Base-by-base conservation (phyloP, 495 filamentous ascomycete species). In the Tuber calosporum region DNA sequence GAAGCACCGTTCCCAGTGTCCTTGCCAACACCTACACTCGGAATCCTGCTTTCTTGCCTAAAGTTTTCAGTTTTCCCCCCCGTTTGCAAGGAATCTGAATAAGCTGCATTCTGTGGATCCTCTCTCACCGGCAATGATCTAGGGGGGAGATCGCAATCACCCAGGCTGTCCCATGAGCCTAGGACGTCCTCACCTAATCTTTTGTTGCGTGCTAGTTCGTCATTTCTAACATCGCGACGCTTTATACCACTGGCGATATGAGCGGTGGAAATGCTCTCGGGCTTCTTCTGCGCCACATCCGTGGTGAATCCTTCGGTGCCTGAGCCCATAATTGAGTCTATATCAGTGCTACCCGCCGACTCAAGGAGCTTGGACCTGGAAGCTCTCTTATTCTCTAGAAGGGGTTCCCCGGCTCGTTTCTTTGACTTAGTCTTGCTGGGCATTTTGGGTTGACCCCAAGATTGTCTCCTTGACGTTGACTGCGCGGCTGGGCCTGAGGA, bases 401-500 rank as follows among this genome's bases (percentile, higher is more conserved):
- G 26, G 13, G 11, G n/a, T 62, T 62, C 30, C 6, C 53, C 53
- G 2, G 53, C 3, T 62, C 9, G 53, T 62, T 30, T 62, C 26
- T 62, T 30, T 62, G 53, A 30, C n/a, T 30, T 62, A 5, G 11
- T 62, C 53, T 62, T 30, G 9, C n/a, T 62, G 53, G 13, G 53
- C 9, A 11, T 15, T 30, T n/a, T 62, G n/a, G 17, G 53, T 26
- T 62, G 53, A 30, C 26, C n/a, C 53, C 53, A 30, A 5, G 26
- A 30, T 30, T 15, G 53, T 40, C 77, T 77, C 41, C 73, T 77
- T 4, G 76, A 70, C 5, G 76, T 77, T 36, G 74, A 69, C 43
- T 77, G 72, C 17, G 62, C 67, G 0, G 77, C 38, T 41, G 76
- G 69, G 34, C 74, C 73, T 66, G 74, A 73, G 43, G 70, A 71